Evolutionary conservation across 768 basidiomycete genomes (phyloP), one percentile per base, ranked within the genome.

Genomic region (Leccinellum luteum): DNA sequence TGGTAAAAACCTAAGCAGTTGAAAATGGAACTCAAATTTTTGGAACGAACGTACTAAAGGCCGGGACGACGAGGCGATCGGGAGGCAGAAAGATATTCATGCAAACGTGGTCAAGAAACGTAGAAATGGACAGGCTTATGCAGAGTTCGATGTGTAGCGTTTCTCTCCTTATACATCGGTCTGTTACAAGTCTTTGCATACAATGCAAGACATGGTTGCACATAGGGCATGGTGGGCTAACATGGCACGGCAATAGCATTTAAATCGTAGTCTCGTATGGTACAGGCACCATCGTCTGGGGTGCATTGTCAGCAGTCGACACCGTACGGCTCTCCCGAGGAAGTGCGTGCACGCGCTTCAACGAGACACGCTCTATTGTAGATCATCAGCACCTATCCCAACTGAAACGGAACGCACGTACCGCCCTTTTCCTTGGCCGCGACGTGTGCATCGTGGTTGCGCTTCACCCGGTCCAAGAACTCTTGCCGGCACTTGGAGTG

Each of bases 401-500:
- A 12, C 19, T 34, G 34, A 35, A 27, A 56, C 13, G 50, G 3
- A 14, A 17, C 1, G 3, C 8, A 85, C 89, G 74, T 72, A 90
- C 67, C 91, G 70, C 94, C 94, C 79, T 86, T 92, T 76, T 82
- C 88, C 83, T 92, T 93, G 51, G 95, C 94, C 67, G 83, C 91
- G 63, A 73, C 85, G 73, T 90, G 93, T 62, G 86, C 85, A 21
- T 81, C 82, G 60, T 90, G 90, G 81, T 98, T 98, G 64, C 80
- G 76, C 85, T 96, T 91, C 70, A 98, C 97, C 66, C 97, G 82
- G 76, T 93, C 91, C 74, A 97, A 79, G 80, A 99, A 99, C 77
- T 98, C 96, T 78, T 95, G 88, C 69, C 96, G 86, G 77, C 96
- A 98, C 78, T 92, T 93, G 68, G 95, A 98, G 85, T 98, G 96